Evolutionary conservation across 345 rosid species (phyloP), one percentile per base, ranked within the genome.

Genomic region (Reutealis trisperma): DNA sequence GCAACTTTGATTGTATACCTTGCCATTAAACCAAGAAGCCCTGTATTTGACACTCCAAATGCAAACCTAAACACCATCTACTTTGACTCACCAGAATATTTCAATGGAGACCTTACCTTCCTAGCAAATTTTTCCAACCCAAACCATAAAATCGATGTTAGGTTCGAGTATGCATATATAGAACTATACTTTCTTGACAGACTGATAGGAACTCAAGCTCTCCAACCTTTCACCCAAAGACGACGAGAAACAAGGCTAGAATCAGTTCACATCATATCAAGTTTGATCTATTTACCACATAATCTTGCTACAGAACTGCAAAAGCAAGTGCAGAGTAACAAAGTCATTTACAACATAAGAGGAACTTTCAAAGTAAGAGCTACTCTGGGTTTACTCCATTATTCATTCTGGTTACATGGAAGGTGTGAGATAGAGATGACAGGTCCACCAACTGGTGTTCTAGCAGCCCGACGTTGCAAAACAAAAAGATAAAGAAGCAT

Each of bases 91-190:
- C 94, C 93, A 0, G 91, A 85, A 75, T 92, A 87, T 82, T 90
- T 95, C 87, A 95, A 92, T 0, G 96, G 97, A 3, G 93, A 95
- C 63, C 75, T 95, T 72, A 80, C 86, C 77, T 80, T 93, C 79
- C 83, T 87, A 3, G 89, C 87, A 19, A 92, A 92, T 58, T 90
- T 93, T 78, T 86, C 97, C 74, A 95, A 95, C 78, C 97, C 94
- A 15, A 93, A 93, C 77, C 79, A 79, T 78, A 93, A 90, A 81
- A 81, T 93, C 18, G 85, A 85, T 51, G 82, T 90, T 52, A 90
- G 87, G 76, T 93, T 91, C 44, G 96, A 92, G 86, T 72, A 83
- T 66, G 75, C 85, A 51, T 79, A 77, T 3, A 76, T 91, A 54
- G 89, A 88, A 81, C 96, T 95, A 75, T 95, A 85, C 82, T 95